These are phyloP conservation scores for Neckera pumila DNA, from an alignment of 225 moss, liverwort and hornwort genomes.

Conservation along the genomic window DNA sequence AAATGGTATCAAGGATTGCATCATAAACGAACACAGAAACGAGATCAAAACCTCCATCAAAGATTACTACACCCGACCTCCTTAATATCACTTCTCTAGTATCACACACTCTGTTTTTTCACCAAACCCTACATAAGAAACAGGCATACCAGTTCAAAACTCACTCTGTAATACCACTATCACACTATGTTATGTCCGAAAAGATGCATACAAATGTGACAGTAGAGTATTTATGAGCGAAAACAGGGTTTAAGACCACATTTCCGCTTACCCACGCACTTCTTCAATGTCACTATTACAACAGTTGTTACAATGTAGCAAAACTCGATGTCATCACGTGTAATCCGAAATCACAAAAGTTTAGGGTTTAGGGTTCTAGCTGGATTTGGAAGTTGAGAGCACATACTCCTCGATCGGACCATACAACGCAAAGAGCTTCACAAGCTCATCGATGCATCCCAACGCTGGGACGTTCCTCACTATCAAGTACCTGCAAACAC, in stretches of 20 bases:
- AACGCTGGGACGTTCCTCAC: conserved; percentile 88
- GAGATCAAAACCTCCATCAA: background rate
- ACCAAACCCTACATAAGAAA: background rate
- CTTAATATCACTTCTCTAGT: background rate
- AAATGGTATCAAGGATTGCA: background rate
- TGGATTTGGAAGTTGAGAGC: background rate
- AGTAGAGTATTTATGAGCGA: background rate
- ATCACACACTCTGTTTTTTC: background rate
- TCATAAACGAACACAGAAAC: background rate
- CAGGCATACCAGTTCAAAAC: no score
- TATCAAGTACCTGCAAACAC: conserved; percentile 59
- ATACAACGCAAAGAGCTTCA: conserved; percentile 81
- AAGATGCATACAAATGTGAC: background rate
- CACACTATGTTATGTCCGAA: background rate
- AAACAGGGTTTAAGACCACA: background rate
- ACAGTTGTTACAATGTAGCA: background rate
- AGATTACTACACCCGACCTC: background rate
- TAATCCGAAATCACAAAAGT: no score
- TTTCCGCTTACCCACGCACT: background rate
- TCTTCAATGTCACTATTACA: background rate
- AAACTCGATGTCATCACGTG: background rate
- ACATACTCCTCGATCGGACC: conserved; percentile 87
- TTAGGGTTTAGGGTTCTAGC: background rate
- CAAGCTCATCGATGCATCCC: conserved; percentile 79
- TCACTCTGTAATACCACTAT: no score